Base-by-base conservation (phyloP, 208 protist species). In the Polymyxa betae region DNA sequence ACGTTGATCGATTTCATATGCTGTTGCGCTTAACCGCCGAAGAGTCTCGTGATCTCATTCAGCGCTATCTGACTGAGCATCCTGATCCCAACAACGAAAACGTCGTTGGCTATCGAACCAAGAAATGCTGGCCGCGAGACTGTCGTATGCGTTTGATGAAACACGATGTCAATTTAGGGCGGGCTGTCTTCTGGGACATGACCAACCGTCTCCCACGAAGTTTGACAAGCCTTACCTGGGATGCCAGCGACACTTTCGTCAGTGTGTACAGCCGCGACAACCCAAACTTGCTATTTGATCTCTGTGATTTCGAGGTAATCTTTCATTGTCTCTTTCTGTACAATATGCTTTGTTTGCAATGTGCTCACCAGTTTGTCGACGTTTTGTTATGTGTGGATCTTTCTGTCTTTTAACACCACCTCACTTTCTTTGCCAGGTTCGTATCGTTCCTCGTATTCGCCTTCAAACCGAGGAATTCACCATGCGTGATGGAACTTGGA, bases 71-170 rank as follows among this genome's bases (percentile, higher is more conserved):
- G 38, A 98, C 98, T 32, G 98, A 99, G 93, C 98, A 99, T 89
- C 98, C 98, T 45, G 98, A 99, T 94, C 98, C 99, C 38, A 99
- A 99, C 94, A 99, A 99, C 95, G 97, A 98, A 91, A 99, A 99
- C 68, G 98, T 99, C 41, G 97, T 99, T 91, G 98, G 98, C 29
- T 99, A 99, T 95, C 99, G 98, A 89, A 99, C 99, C 92, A 98
- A 98, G 87, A 99, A 97, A 89, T 98, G 98, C 93, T 99, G 99
- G 99, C 98, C 99, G 43, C 95, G 98, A 90, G 98, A 99, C 92
- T 95, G 95, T 16, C 96, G 99, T 88, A 99, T 99, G 99, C 96
- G 98, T 44, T 95, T 99, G 5, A 99, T 99, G 96, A 96, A 99
- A 90, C 98, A 99, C 92, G 99, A 99, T 93, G 99, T 99, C 5